Base-by-base conservation (phyloP, 2,329 filamentous ascomycete species). In the Fusarium lateritium region DNA sequence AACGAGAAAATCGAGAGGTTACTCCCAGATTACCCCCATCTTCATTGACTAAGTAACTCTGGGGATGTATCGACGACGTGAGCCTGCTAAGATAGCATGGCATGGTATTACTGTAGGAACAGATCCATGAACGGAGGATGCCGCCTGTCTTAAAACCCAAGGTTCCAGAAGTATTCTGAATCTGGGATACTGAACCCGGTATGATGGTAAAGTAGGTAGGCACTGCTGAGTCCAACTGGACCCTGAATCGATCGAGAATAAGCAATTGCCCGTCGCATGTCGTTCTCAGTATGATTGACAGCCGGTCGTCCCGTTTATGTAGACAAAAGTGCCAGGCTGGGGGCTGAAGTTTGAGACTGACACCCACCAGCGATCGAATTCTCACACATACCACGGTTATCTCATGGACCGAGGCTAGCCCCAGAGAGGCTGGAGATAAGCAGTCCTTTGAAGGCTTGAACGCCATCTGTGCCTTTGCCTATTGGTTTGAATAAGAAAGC, bases 401-500 rank as follows among this genome's bases (percentile, higher is more conserved):
- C 62, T 66, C 56, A 49, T 61, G 55, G 61, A 39, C 62, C 70
- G 68, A 72, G 52, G 62, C 72, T 74, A 75, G 56, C 60, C 67
- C 72, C 45, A 60, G 70, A 70, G 52, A 69, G 69, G 67, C 56
- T 70, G 71, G 60, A 75, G 72, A 74, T 74, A 74, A 74, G 70
- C 62, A 61, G 58, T 38, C 44, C 52, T 47, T 57, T 58, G 56
- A 56, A 68, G 49, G 62, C 42, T 62, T 65, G 45, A 67, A 60
- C 63, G 44, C 68, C 56, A 67, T 72, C 55, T 63, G 24, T 26
- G 34, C 31, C 21, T 53, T 15, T 42, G 50, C 42, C 54, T 7
- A 74, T 74, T 74, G 68, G 72, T 43, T 50, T 51, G 45, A 31
- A 34, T 19, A 28, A 53, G 24, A 57, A 51, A 50, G 36, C 42